Base-by-base conservation (phyloP, 371 early-diverging fungal species). In the Mortierella sp. region DNA sequence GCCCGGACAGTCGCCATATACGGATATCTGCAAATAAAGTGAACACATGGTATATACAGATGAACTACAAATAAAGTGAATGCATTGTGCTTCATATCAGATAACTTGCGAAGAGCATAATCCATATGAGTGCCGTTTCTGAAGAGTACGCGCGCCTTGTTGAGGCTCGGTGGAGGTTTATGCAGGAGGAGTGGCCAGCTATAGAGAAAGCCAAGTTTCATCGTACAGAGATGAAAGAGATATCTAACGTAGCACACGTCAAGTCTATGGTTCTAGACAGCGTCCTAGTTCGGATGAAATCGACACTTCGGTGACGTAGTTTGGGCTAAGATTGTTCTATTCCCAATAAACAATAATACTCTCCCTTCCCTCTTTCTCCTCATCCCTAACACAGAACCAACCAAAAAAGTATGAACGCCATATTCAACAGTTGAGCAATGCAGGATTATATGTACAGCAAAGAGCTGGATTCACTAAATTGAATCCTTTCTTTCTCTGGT, bases 151-250 rank as follows among this genome's bases (percentile, higher is more conserved):
- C 22, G 18, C 28, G 28, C 55, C 55, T 55, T 55, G 55, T 55
- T 55, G 55, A 55, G 55, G 12, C 22, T 22, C 55, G 11, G 6
- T 55, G 55, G 55, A 55, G 9, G 28, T 55, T 55, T 28, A n/a
- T 55, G 22, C 55, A 55, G 55, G 54, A 55, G 55, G 22, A 55
- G 55, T 55, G 55, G 55, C 55, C 55, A 28, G 55, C 55, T 55
- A 28, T 55, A 55, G 22, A 24, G 22, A 55, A 55, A 28, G 55
- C 26, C 55, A 28, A 55, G 55, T 55, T 55, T 18, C 55, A 55
- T 55, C 55, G 55, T 28, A 55, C 55, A n/a, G 55, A 55, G 55
- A 55, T 55, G 55, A 55, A 55, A 11, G 55, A 55, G 55, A 55
- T 55, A 55, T 18, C 18, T 18, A 14, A 24, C 18, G 24, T 52